These are phyloP conservation scores for Penicillium crystallinum DNA, from an alignment of 495 filamentous ascomycete genomes.

Conservation along the genomic window DNA sequence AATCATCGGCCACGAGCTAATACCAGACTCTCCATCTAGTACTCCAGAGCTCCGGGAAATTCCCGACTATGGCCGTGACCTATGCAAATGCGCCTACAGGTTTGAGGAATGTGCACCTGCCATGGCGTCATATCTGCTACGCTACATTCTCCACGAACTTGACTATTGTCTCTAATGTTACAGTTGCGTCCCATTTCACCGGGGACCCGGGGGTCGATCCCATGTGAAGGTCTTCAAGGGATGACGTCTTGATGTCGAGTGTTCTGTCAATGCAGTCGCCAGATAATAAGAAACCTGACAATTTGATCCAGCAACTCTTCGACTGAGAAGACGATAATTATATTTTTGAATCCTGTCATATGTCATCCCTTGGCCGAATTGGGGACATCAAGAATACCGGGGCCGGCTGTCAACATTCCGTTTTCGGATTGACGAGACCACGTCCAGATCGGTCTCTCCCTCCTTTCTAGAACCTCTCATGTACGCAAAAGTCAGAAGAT, in stretches of 20 bases:
- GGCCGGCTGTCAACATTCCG: constrained; percentile 13
- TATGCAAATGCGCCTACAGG: no score
- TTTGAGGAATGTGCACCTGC: no score
- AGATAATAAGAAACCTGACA: not conserved
- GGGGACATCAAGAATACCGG: not conserved
- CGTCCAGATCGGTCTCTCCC: constrained; percentile 6
- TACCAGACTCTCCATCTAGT: not conserved
- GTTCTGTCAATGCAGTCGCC: not conserved
- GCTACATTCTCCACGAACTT: constrained; percentile 18
- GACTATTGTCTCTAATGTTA: constrained; percentile 26
- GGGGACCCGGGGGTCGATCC: not conserved
- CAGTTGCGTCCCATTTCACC: constrained; percentile 21
- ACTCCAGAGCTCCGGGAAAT: not conserved
- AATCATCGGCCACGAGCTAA: not conserved
- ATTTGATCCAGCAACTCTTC: not conserved
- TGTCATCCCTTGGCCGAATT: not conserved
- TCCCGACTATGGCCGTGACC: not conserved
- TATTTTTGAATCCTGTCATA: not conserved
- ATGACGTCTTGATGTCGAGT: constrained; percentile 6
- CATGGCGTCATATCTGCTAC: constrained; percentile 20
- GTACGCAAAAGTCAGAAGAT: constrained; percentile 4
- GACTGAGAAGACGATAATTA: not conserved
- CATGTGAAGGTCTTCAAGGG: not conserved
- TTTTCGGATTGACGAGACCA: constrained; percentile 17
- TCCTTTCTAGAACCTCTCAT: not conserved